Base-by-base conservation (phyloP, 148 eudicot species). In the Rhododendron ovatum region DNA sequence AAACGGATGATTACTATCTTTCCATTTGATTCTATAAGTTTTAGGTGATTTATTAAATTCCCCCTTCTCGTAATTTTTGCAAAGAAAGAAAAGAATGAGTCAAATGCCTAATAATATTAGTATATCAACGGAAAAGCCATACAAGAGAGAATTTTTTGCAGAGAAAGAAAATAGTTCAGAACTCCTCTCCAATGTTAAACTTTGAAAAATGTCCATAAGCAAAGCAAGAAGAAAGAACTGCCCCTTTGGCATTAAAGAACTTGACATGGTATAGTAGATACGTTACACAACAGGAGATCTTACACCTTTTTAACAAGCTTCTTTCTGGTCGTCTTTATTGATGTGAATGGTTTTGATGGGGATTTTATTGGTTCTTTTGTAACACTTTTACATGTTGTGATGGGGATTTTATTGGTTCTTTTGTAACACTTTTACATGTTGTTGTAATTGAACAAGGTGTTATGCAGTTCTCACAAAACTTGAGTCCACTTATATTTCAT, bases 151-250 rank as follows among this genome's bases (percentile, higher is more conserved):
- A n/a, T 20, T 26, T 45, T 65, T 4, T 79, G 82, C 13, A 7
- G 18, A 57, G 45, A 81, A 55, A 81, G 45, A 79, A 78, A 47
- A 45, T 1, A 10, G 30, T 47, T n/a, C 8, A 55, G 20, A 41
- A 39, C 20, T 37, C 28, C 69, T 69, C 5, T 51, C 57, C 20
- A 2, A 4, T 63, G 48, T 35, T 8, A 14, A 63, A 63, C 41
- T 20, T 12, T 35, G 41, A 82, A 28, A 63, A 11, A 3, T 41
- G 20, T 82, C 30, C 47, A 4, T 53, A 48, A 45, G 45, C 78
- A 83, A 82, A 83, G 76, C 85, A 65, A 83, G 37, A 67, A 45
- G 59, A 69, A 45, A 8, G 28, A 83, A 67, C 20, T 28, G 9
- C 37, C 2, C 48, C 63, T 30, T 15, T 3, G 61, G 79, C 71